Evolutionary conservation across 352 stramenopile species (phyloP).

Genomic region (Globisporangium spiculum): DNA sequence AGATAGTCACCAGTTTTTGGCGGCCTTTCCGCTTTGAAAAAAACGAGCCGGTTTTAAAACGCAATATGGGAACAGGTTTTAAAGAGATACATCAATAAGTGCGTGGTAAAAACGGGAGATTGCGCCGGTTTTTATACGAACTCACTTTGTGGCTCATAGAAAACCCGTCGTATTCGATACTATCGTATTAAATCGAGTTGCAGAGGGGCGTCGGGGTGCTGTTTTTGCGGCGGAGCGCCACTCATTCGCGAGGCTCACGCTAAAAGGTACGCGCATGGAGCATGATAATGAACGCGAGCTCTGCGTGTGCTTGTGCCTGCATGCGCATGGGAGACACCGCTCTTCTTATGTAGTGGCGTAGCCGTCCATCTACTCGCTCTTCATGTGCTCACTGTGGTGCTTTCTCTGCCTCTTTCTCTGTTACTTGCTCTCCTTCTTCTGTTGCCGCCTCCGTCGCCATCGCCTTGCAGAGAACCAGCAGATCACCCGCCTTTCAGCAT

Average conservation of each 20-base stretch:
- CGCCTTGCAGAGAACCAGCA: background rate
- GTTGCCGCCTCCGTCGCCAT: background rate
- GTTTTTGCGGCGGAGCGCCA: slow-evolving; percentile 13
- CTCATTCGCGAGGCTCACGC: slow-evolving; percentile 11
- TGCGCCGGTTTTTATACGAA: too few species aligned
- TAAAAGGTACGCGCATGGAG: slow-evolving; percentile 2
- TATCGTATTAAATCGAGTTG: background rate
- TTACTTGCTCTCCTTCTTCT: background rate
- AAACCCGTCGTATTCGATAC: background rate
- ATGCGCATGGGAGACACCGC: background rate
- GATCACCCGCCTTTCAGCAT: slow-evolving; percentile 22
- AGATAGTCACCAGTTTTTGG: background rate
- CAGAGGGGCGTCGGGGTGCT: background rate
- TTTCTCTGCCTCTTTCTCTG: background rate
- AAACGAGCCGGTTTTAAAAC: background rate
- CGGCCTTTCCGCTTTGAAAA: background rate
- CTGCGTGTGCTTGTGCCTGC: background rate
- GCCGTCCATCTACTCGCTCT: background rate
- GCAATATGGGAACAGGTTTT: too few species aligned
- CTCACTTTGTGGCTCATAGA: background rate
- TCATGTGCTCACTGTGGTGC: background rate
- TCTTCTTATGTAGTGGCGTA: background rate
- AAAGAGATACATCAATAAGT: background rate
- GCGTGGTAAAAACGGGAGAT: background rate
- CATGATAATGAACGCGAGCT: background rate